Evolutionary conservation across 2,329 filamentous ascomycete species (phyloP), one percentile per base, ranked within the genome.

Genomic region (Sporothrix protearum): DNA sequence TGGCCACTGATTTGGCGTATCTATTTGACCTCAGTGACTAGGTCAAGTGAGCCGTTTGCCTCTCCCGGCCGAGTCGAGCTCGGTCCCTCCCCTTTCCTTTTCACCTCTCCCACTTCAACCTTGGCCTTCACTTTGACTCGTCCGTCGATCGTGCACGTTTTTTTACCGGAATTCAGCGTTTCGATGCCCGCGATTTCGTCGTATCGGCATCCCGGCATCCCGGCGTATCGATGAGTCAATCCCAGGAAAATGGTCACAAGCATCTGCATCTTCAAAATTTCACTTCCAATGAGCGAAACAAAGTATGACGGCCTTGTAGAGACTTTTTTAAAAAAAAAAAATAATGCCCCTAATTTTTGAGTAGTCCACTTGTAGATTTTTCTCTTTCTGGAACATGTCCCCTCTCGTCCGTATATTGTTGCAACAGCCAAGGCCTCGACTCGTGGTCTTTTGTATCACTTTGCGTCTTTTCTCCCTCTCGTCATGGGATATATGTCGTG

Each of bases 211-310:
- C 25, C 51, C 39, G 25, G 25, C 51, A 55, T 30, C 25, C 51
- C 51, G 6, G 4, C 22, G n/a, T 22, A 51, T n/a, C n/a, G 47
- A 22, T 51, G 19, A 45, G 36, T 42, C 30, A 22, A 42, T 39
- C 33, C 8, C 30, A 36, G 30, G 33, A 22, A 61, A 61, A 39
- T 61, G 61, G 12, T 16, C 22, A 12, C n/a, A 47, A 45, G 61
- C 39, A 66, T 19, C 22, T 28, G 25, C 42, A 6, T 66, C 42
- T 9, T n/a, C 1, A 66, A 66, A 28, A 22, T 66, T 47, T 66
- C 61, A 66, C 25, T 39, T 14, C 61, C 42, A 66, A 30, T 22
- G 61, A 30, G 19, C 61, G 39, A 66, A 66, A 47, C 61, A 66
- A 30, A 30, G 39, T 66, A 39, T 36, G 33, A 63, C 39, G 25